These are phyloP conservation scores for Suillus occidentalis DNA, from an alignment of 768 basidiomycete genomes.

Conservation along the genomic window DNA sequence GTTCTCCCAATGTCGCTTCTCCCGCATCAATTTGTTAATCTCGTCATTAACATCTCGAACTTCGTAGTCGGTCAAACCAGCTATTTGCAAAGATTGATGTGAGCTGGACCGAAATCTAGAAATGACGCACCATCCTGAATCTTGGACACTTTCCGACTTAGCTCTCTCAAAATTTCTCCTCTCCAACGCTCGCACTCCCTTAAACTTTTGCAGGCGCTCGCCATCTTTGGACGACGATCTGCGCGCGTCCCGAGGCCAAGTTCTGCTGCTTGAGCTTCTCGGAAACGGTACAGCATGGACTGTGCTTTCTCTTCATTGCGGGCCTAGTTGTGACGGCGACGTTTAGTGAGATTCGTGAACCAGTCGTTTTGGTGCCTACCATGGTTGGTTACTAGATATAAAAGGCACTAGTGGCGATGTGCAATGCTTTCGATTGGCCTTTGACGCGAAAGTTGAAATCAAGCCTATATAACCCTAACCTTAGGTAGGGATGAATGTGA, in stretches of 20 bases:
- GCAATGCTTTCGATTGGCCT: neutral
- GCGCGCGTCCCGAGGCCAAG: constrained; percentile 84
- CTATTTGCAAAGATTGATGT: constrained; percentile 39
- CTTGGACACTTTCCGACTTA: constrained; percentile 95
- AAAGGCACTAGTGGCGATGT: neutral
- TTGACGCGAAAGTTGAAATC: neutral
- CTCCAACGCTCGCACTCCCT: constrained; percentile 95
- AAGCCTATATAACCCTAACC: neutral
- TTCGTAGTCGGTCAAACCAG: constrained; percentile 93
- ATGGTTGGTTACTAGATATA: neutral
- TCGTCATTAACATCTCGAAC: constrained; percentile 92
- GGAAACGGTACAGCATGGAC: constrained; percentile 92
- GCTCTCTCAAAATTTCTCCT: constrained; percentile 92
- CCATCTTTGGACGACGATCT: constrained; percentile 91
- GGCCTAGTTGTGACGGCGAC: constrained; percentile 49
- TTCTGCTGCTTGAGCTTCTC: constrained; percentile 95
- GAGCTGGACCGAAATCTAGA: neutral
- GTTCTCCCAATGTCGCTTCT: constrained; percentile 98
- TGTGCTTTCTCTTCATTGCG: constrained; percentile 99
- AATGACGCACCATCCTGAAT: constrained; percentile 84
- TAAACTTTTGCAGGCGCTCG: constrained; percentile 86
- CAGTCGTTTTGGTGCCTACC: neutral
- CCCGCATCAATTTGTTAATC: constrained; percentile 92
- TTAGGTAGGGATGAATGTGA: neutral
- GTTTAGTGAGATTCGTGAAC: neutral